Evolutionary conservation across 805 yeast species (phyloP).

Genomic region (Pichia phayaonensis): DNA sequence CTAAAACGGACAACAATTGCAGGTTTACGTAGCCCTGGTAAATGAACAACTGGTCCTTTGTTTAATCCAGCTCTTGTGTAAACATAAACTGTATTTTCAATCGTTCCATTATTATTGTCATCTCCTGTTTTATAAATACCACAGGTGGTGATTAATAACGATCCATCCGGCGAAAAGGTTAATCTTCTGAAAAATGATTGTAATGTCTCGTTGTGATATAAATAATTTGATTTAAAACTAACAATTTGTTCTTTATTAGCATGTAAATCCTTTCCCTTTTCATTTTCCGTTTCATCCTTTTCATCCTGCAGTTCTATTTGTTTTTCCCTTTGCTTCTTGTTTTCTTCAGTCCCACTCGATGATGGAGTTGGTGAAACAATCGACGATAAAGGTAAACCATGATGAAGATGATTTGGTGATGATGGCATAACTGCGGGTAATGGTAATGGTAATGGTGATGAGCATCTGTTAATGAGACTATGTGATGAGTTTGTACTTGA

Average conservation of each 20-base stretch:
- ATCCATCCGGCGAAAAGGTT: slow-evolving; percentile 86
- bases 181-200: slow-evolving; percentile 87
- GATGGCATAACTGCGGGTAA: slow-evolving; percentile 40
- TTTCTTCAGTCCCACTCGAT: neutral
- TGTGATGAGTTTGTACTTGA: slow-evolving; percentile 28
- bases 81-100: slow-evolving; percentile 65
- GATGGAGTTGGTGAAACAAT: neutral
- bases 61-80: slow-evolving; percentile 65
- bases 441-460: slow-evolving; percentile 22
- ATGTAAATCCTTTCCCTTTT: neutral
- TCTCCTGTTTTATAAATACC: slow-evolving; percentile 43
- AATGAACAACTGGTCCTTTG: slow-evolving; percentile 64
- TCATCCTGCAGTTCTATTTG: neutral
- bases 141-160: slow-evolving; percentile 66
- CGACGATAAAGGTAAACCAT: neutral
- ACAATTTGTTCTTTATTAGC: neutral
- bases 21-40: slow-evolving; percentile 77
- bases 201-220: slow-evolving; percentile 80
- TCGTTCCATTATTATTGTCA: slow-evolving; percentile 10
- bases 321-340: neutral
- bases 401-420: slow-evolving; percentile 15
- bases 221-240: slow-evolving; percentile 29
- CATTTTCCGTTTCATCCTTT: neutral
- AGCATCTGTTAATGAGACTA: slow-evolving; percentile 20
- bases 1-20: slow-evolving; percentile 78